Evolutionary conservation across 345 rosid genomes (phyloP).

Genomic region (Citropsis articulata): DNA sequence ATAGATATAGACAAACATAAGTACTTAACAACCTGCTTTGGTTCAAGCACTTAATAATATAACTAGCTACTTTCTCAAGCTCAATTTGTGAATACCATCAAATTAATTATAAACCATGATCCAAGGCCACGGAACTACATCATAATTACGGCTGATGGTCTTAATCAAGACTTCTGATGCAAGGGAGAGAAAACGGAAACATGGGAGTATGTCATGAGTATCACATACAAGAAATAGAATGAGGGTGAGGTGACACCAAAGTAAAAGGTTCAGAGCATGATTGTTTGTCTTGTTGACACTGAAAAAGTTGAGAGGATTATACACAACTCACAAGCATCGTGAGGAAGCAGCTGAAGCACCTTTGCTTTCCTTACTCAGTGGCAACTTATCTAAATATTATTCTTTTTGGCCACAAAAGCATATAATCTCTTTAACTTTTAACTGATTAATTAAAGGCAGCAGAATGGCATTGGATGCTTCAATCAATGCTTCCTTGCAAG

Average conservation of each 20-base stretch:
- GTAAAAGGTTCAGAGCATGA: constrained; percentile 15
- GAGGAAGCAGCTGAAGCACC: not conserved
- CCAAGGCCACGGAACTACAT: not conserved
- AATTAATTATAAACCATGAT: constrained; percentile 13
- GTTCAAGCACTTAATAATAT: not conserved
- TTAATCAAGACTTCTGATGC: constrained; percentile 9
- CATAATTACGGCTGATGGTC: not conserved
- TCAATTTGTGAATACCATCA: not conserved
- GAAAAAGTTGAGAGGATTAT: constrained; percentile 10
- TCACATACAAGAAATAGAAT: not conserved
- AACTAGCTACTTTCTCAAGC: not conserved
- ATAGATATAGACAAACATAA: not conserved
- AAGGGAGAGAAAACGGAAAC: not conserved
- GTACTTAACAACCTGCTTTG: not conserved
- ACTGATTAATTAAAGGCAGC: too few species aligned
- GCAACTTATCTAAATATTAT: not conserved
- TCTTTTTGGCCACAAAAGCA: not conserved
- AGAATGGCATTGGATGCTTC: constrained; percentile 17
- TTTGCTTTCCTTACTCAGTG: not conserved
- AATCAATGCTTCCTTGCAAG: not conserved
- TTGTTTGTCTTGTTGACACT: constrained; percentile 5
- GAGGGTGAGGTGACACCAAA: constrained; percentile 12
- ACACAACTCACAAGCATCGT: not conserved
- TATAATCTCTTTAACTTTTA: not conserved
- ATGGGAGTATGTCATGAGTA: not conserved